Percentiles rank a stretch among this genome's conserved stretches.
Evolutionary conservation across 2,329 filamentous ascomycete species (phyloP).

Genomic region (Domatiomyces catenatus): DNA sequence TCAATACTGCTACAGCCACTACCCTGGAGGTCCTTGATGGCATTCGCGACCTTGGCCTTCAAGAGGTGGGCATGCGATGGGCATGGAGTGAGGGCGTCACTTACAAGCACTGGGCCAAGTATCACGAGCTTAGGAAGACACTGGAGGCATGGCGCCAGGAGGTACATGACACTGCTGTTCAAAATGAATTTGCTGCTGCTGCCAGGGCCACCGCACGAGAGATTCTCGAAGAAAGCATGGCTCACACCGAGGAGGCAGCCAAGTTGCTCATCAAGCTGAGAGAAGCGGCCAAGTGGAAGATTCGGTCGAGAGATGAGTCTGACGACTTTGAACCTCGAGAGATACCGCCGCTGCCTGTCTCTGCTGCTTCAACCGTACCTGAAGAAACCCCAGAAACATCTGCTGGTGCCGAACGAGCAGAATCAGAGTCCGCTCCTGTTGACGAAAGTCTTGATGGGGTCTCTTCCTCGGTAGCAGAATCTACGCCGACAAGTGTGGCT

Average conservation of each 20-base stretch:
- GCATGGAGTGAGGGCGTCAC: conserved; percentile 90
- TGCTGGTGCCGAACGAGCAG: conserved; percentile 1
- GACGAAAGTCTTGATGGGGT: neutral
- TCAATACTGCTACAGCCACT: conserved; percentile 58
- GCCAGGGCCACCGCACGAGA: conserved; percentile 53
- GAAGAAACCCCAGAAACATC: conserved; percentile 13
- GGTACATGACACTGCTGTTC: conserved; percentile 58
- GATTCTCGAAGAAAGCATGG: conserved; percentile 67
- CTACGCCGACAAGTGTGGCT: conserved; percentile 19
- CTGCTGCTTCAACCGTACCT: conserved; percentile 19
- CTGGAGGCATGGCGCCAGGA: conserved; percentile 75
- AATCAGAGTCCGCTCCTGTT: neutral
- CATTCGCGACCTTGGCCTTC: conserved; percentile 68
- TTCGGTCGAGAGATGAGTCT: conserved; percentile 54
- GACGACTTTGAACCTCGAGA: conserved; percentile 63
- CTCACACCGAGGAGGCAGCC: conserved; percentile 59
- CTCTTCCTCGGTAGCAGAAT: neutral
- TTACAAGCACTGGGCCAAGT: conserved; percentile 94
- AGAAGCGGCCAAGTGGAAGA: conserved; percentile 72
- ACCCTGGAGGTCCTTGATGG: conserved; percentile 70
- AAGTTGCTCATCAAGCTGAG: conserved; percentile 67
- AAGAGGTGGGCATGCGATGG: conserved; percentile 86
- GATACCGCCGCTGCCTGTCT: conserved; percentile 40
- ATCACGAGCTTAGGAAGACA: conserved; percentile 69
- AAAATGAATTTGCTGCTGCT: conserved; percentile 53